Evolutionary conservation across 306 rosid genomes (phyloP).

Genomic region (Quercus glauca): DNA sequence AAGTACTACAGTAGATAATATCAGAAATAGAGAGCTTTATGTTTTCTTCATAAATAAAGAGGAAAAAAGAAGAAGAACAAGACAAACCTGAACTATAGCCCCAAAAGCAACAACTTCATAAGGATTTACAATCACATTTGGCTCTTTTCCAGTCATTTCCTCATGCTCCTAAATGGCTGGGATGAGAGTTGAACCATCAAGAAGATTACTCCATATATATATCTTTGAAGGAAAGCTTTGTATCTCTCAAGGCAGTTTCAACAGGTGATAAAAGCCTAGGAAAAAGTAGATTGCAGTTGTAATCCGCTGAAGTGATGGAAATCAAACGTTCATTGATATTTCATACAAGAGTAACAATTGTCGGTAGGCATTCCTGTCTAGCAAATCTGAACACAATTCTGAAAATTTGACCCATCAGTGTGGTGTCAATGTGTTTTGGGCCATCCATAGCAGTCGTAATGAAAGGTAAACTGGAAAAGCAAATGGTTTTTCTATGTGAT

Average conservation of each 20-base stretch:
- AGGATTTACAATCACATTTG: too few relatives aligned
- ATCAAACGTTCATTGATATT: too few relatives aligned
- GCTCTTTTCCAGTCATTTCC: not conserved
- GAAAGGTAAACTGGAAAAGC: conserved; percentile 71
- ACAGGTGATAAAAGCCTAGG: conserved; percentile 72
- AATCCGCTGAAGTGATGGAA: not conserved
- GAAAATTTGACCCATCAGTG: conserved; percentile 86
- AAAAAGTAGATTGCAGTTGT: not conserved
- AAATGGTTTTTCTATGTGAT: not conserved
- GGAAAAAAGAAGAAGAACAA: too few relatives aligned
- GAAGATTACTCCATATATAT: too few relatives aligned
- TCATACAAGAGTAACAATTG: not conserved
- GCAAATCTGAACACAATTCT: conserved; percentile 86
- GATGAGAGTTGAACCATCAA: too few relatives aligned
- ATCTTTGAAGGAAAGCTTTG: conserved; percentile 51
- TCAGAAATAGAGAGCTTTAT: too few relatives aligned
- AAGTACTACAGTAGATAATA: too few relatives aligned
- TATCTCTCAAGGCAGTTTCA: conserved; percentile 84
- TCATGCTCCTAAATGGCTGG: too few relatives aligned
- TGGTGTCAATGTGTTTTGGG: conserved; percentile 90
- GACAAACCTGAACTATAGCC: conserved; percentile 76
- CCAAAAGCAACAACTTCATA: conserved; percentile 89
- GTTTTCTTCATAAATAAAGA: too few relatives aligned
- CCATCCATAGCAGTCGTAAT: conserved; percentile 92
- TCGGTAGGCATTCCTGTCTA: conserved; percentile 59